phyloP scores from a whole-genome alignment of 768 basidiomycete species.

The Hypholoma sublateritium region DNA sequence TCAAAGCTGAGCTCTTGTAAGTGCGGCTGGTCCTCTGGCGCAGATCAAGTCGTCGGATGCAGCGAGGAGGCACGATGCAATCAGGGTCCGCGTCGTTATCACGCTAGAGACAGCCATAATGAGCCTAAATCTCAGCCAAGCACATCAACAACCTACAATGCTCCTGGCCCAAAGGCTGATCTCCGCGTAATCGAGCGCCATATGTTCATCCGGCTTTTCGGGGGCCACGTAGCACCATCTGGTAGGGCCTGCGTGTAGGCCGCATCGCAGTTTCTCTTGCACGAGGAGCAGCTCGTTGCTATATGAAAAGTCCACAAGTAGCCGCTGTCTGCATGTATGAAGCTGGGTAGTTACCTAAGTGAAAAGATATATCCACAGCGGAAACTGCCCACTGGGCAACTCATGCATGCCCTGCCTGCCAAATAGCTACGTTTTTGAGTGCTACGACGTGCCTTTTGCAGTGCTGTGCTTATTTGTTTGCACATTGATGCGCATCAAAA shows the following conservation, averaged over 20 bases:
- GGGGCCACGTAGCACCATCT: neutral
- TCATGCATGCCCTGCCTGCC: no score
- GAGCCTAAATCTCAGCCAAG: neutral
- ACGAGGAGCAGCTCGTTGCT: neutral
- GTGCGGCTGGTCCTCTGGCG: neutral
- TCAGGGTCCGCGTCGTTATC: conserved; percentile 5
- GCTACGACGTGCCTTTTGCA: no score
- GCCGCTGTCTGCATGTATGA: no score
- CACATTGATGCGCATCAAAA: no score
- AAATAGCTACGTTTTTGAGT: no score
- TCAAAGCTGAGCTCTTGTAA: no score
- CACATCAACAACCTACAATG: neutral
- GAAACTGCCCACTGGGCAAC: no score
- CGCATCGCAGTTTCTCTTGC: neutral
- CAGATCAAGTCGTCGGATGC: neutral
- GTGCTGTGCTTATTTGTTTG: no score
- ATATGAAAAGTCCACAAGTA: neutral
- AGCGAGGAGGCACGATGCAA: conserved; percentile 1
- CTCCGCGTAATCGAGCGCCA: neutral
- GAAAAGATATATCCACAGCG: no score
- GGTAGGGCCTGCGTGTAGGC: neutral
- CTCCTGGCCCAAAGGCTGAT: neutral
- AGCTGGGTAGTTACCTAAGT: no score
- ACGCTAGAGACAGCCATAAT: neutral
- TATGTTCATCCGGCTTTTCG: neutral